A percentile compares a stretch with the other conserved stretches of the same genome.
These are phyloP conservation scores for Kokia cookei DNA, from an alignment of 441 rosid species.

Conservation along the genomic window DNA sequence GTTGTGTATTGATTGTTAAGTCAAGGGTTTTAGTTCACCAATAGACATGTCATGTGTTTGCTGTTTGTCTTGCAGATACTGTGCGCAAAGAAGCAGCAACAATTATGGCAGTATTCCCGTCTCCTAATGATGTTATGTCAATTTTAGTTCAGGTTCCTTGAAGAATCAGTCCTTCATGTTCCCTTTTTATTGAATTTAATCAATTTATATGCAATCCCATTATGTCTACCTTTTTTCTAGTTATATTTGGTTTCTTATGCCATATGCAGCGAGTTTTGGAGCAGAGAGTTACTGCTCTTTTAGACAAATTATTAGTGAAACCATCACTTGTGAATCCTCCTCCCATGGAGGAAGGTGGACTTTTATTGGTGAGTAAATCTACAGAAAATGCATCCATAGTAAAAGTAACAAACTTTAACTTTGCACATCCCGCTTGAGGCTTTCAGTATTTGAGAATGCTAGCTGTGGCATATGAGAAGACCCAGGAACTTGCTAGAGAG, in stretches of 20 bases:
- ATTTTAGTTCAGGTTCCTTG: constrained; percentile 87
- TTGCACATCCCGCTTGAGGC: neutral
- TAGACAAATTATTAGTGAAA: constrained; percentile 85
- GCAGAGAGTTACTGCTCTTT: constrained; percentile 93
- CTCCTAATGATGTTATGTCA: constrained; percentile 98
- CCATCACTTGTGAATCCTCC: constrained; percentile 95
- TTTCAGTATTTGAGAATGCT: constrained; percentile 4
- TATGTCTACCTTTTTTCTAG: neutral
- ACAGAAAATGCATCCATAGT: neutral
- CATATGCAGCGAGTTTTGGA: constrained; percentile 80
- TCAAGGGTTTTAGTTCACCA: constrained; percentile 13
- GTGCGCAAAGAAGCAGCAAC: constrained; percentile 98
- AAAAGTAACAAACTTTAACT: neutral
- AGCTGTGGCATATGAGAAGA: constrained; percentile 97
- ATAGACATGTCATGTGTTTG: constrained; percentile 11
- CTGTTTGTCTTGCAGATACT: constrained; percentile 58
- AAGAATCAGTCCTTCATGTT: neutral
- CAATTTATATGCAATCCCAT: neutral
- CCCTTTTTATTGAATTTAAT: neutral
- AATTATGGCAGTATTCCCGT: constrained; percentile 93
- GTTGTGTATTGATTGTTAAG: constrained; percentile 15
- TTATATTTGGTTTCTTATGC: constrained; percentile 16
- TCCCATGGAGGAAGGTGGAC: constrained; percentile 88
- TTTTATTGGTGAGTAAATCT: constrained; percentile 65
- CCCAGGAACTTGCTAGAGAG: constrained; percentile 95